A percentile compares a stretch with the other conserved stretches of the same genome.
phyloP scores from a whole-genome alignment of 108 stramenopile species.

The Nitzschia sp. region DNA sequence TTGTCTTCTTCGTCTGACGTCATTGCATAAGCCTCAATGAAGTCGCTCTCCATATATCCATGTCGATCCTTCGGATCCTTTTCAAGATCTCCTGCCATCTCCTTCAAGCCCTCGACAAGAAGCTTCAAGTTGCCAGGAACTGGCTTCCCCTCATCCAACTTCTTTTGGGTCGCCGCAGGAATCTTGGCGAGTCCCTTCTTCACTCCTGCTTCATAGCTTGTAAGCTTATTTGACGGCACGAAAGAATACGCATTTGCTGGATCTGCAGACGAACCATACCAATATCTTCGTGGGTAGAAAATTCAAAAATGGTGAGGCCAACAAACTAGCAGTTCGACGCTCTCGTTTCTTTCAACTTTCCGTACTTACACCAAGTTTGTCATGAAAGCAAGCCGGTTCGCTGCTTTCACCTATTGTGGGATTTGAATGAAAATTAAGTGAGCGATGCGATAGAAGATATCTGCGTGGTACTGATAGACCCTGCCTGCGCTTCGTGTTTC shows the following conservation, averaged over 20 bases:
- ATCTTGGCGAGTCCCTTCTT: slow-evolving; percentile 27
- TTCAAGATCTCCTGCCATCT: slow-evolving; percentile 37
- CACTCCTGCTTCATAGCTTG: slow-evolving; percentile 32
- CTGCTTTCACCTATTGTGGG: slow-evolving; percentile 9
- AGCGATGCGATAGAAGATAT: too few species aligned
- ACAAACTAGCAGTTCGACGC: background rate
- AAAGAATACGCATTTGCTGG: slow-evolving; percentile 33
- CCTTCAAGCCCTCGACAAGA: slow-evolving; percentile 25
- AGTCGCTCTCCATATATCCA: slow-evolving; percentile 17
- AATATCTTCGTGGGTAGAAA: slow-evolving; percentile 8
- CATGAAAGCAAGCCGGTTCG: background rate
- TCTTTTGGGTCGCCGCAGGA: slow-evolving; percentile 3
- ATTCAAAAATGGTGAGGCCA: background rate
- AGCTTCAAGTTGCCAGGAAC: background rate
- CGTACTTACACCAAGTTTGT: slow-evolving; percentile 25
- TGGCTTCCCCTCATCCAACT: slow-evolving; percentile 28
- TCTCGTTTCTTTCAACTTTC: too few species aligned
- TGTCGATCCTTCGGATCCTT: slow-evolving; percentile 38
- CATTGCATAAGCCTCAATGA: slow-evolving; percentile 37
- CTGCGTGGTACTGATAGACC: too few species aligned
- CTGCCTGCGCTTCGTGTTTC: slow-evolving; percentile 16
- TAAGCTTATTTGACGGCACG: slow-evolving; percentile 17
- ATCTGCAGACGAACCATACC: slow-evolving; percentile 36
- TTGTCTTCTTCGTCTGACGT: slow-evolving; percentile 20
- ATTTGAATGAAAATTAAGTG: too few species aligned